phyloP scores from a whole-genome alignment of 495 filamentous ascomycete genomes.

The Podospora anserina region DNA sequence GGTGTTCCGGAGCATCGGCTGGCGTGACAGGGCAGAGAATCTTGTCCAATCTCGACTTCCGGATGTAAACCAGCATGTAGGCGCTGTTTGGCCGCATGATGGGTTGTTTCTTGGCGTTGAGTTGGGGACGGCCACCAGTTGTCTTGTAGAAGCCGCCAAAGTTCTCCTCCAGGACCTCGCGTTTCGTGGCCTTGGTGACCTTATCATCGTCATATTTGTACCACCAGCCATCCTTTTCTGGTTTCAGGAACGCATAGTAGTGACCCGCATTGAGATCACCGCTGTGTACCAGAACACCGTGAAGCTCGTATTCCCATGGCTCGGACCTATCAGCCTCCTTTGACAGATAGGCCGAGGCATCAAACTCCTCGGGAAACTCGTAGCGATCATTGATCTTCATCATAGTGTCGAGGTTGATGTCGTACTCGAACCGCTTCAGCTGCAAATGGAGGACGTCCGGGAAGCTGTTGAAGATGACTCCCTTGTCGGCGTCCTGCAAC shows the following conservation, averaged over 20 bases:
- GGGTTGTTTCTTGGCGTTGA: conserved; percentile 44
- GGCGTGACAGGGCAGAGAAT: conserved; percentile 71
- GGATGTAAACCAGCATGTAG: conserved; percentile 98
- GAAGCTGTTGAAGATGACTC: conserved; percentile 94
- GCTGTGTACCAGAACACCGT: conserved; percentile 94
- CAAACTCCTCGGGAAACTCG: conserved; percentile 91
- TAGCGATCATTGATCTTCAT: conserved; percentile 99
- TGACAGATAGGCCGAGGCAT: conserved; percentile 83
- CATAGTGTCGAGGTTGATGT: conserved; percentile 92
- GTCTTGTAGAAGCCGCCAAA: conserved; percentile 85
- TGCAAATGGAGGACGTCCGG: conserved; percentile 94
- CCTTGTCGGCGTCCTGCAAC: conserved; percentile 94
- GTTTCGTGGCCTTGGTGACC: conserved; percentile 86
- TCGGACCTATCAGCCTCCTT: conserved; percentile 84
- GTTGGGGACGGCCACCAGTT: conserved; percentile 39
- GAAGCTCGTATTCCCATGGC: conserved; percentile 84
- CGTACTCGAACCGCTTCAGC: conserved; percentile 97
- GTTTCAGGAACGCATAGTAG: conserved; percentile 97
- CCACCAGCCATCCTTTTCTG: conserved; percentile 85
- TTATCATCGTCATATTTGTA: conserved; percentile 97
- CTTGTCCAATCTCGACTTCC: conserved; percentile 75
- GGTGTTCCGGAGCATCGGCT: conserved; percentile 77
- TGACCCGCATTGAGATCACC: conserved; percentile 97
- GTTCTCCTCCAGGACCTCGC: conserved; percentile 93
- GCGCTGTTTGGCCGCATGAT: conserved; percentile 64